phyloP scores from a whole-genome alignment of 495 filamentous ascomycete genomes.

The Aspergillus sclerotioniger region DNA sequence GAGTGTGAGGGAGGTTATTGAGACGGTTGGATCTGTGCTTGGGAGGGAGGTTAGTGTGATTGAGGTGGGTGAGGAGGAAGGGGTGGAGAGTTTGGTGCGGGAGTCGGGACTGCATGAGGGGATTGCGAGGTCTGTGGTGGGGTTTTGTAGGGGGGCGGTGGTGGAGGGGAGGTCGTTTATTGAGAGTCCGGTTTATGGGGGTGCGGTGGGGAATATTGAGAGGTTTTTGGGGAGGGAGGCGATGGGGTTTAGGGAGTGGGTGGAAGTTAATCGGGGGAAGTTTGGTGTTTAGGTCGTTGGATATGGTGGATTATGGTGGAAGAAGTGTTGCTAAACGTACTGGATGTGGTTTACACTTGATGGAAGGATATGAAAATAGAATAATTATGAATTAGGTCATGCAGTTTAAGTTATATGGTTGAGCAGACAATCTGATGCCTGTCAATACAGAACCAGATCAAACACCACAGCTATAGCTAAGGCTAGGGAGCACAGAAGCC shows the following conservation, averaged over 20 bases:
- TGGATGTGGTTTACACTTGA: too few relatives aligned
- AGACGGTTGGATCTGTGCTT: conserved; percentile 17
- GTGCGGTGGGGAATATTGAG: conserved; percentile 20
- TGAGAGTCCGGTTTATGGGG: neutral
- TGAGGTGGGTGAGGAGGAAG: conserved; percentile 18
- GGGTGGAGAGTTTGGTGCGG: conserved; percentile 8
- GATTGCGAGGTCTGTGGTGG: conserved; percentile 12
- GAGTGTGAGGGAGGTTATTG: conserved; percentile 15
- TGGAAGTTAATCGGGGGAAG: conserved; percentile 23
- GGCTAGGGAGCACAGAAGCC: too few relatives aligned
- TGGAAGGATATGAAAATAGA: too few relatives aligned
- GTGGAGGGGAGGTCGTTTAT: neutral
- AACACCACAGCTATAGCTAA: too few relatives aligned
- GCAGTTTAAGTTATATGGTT: too few relatives aligned
- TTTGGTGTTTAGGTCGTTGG: too few relatives aligned
- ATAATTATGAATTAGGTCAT: too few relatives aligned
- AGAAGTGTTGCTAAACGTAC: too few relatives aligned
- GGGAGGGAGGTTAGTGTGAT: conserved; percentile 25
- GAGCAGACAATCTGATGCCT: too few relatives aligned
- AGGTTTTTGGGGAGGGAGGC: conserved; percentile 23
- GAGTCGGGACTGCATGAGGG: conserved; percentile 16
- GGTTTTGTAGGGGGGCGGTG: neutral
- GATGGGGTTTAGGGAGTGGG: conserved; percentile 28
- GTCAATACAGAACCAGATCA: too few relatives aligned
- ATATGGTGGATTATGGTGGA: too few relatives aligned